Conservation (phyloP, 495 filamentous ascomycete genomes). For the Opeltia flavorubescens region DNA sequence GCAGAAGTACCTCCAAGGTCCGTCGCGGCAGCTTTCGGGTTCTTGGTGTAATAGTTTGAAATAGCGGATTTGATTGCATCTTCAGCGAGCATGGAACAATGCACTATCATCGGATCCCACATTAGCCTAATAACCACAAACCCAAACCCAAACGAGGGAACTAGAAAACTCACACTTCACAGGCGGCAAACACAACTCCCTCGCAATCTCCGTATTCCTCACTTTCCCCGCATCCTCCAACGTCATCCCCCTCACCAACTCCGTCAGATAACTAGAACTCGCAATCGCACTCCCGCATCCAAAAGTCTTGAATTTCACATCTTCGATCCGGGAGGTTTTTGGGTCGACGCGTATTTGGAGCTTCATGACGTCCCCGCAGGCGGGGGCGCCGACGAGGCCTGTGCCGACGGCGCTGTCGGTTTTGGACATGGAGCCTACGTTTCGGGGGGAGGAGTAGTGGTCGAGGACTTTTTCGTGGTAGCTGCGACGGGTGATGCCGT, state of each 20-base stretch:
- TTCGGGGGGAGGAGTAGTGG: constrained; percentile 86
- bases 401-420: constrained; percentile 82
- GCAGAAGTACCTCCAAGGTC: constrained; percentile 59
- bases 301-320: constrained; percentile 98
- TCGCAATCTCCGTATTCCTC: constrained; percentile 92
- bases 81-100: constrained; percentile 98
- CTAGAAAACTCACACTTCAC: constrained; percentile 61
- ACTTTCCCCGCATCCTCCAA: constrained; percentile 83
- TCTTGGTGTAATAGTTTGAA: constrained; percentile 94
- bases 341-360: constrained; percentile 96
- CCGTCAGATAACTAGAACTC: constrained; percentile 77
- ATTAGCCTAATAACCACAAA: too few relatives aligned
- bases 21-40: constrained; percentile 57
- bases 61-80: constrained; percentile 99
- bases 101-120: constrained; percentile 39
- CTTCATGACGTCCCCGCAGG: constrained; percentile 94
- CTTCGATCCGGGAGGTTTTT: constrained; percentile 72
- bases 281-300: constrained; percentile 95
- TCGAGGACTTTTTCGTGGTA: constrained; percentile 48
- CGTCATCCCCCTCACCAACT: constrained; percentile 90
- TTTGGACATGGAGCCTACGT: constrained; percentile 87
- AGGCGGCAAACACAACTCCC: constrained; percentile 87
- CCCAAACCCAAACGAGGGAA: not conserved
- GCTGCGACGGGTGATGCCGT: constrained; percentile 19
- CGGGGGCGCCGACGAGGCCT: constrained; percentile 90